These are phyloP conservation scores for Odontarrhena argentea DNA, from an alignment of 345 rosid genomes.

Conservation along the genomic window DNA sequence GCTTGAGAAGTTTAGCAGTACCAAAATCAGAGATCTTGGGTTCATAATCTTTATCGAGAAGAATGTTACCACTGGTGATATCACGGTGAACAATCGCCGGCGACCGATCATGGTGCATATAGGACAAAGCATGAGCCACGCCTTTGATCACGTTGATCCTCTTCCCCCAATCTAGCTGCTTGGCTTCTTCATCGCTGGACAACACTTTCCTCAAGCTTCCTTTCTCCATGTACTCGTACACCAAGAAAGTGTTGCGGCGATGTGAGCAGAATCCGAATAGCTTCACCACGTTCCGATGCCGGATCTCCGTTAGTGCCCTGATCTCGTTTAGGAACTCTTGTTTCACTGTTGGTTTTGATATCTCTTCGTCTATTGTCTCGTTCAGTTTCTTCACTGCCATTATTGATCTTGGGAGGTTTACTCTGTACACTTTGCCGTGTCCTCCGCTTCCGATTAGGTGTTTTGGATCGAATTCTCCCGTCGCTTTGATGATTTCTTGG, in stretches of 20 bases:
- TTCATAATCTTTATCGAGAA: conserved; percentile 43
- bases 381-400: conserved; percentile 48
- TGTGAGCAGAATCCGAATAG: conserved; percentile 47
- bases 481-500: conserved; percentile 46
- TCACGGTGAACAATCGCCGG: conserved; percentile 51
- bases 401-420: conserved; percentile 26
- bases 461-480: conserved; percentile 43
- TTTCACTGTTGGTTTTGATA: conserved; percentile 34
- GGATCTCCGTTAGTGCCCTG: conserved; percentile 44
- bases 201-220: conserved; percentile 46
- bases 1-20: conserved; percentile 48
- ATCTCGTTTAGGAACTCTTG: conserved; percentile 47
- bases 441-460: conserved; percentile 48
- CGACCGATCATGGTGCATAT: conserved; percentile 52
- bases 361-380: conserved; percentile 34
- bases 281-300: conserved; percentile 53
- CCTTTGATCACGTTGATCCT: conserved; percentile 48
- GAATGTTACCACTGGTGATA: conserved; percentile 44
- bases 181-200: conserved; percentile 33
- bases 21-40: conserved; percentile 53
- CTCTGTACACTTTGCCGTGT: conserved; percentile 48
- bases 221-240: conserved; percentile 44
- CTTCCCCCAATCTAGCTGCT: conserved; percentile 40
- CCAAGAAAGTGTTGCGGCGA: conserved; percentile 35
- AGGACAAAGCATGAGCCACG: conserved; percentile 52